Conservation (phyloP, 768 basidiomycete genomes). For the Strobilomyces echinocephalus region DNA sequence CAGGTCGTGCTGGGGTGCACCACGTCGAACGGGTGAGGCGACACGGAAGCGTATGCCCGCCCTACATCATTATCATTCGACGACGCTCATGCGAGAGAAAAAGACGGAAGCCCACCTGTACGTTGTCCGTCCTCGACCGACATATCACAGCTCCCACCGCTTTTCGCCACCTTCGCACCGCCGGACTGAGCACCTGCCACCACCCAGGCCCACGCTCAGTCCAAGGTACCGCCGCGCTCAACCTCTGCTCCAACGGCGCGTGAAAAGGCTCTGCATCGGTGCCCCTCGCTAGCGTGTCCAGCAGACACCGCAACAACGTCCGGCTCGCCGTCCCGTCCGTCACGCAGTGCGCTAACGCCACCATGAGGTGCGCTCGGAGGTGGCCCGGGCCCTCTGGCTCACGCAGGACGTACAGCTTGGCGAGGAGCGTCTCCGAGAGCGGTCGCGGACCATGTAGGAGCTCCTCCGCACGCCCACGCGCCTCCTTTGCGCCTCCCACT, state of each 20-base stretch:
- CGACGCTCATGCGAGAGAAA: background rate
- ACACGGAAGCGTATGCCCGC: conserved; percentile 53
- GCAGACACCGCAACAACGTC: conserved; percentile 41
- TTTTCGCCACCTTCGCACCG: conserved; percentile 42
- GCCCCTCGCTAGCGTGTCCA: conserved; percentile 35
- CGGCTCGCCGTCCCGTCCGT: conserved; percentile 45
- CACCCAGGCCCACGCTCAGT: conserved; percentile 34
- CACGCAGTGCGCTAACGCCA: conserved; percentile 45
- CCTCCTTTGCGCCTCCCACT: conserved; percentile 35
- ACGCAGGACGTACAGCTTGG: conserved; percentile 39
- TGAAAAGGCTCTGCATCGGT: conserved; percentile 1
- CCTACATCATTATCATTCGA: conserved; percentile 31
- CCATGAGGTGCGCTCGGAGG: conserved; percentile 40
- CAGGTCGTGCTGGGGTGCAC: conserved; percentile 35
- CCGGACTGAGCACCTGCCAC: conserved; percentile 26
- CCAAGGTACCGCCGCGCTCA: conserved; percentile 38
- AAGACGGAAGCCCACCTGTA: conserved; percentile 34
- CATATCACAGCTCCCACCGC: conserved; percentile 40
- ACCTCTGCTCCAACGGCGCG: conserved; percentile 33
- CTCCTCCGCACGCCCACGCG: conserved; percentile 21
- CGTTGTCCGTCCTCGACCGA: conserved; percentile 29
- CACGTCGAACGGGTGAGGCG: conserved; percentile 34
- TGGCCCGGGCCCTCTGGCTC: conserved; percentile 16
- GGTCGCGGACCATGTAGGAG: conserved; percentile 32
- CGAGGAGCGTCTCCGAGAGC: conserved; percentile 40